phyloP scores from a whole-genome alignment of 805 yeast species.

The Wickerhamiella musiphila region DNA sequence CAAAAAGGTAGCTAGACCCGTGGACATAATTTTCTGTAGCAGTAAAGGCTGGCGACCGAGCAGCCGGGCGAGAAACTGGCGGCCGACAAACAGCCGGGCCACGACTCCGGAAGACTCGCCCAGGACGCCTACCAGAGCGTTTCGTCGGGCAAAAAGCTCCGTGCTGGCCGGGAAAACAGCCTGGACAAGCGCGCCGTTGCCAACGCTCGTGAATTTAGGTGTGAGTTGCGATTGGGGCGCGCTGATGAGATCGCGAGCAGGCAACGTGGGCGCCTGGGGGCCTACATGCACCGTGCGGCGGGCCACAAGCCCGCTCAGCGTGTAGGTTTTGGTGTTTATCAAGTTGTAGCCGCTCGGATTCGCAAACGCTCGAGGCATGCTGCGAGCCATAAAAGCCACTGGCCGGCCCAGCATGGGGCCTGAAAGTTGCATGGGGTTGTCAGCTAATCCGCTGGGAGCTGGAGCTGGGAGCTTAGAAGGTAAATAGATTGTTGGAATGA shows the following conservation, averaged over 20 bases:
- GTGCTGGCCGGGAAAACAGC: constrained; percentile 42
- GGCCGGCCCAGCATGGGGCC: too few relatives aligned
- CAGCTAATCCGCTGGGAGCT: too few relatives aligned
- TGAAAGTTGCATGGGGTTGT: not conserved
- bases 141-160: constrained; percentile 11
- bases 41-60: constrained; percentile 14
- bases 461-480: too few relatives aligned
- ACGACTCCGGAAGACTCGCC: constrained; percentile 6
- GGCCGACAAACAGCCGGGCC: constrained; percentile 8
- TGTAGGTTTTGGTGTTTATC: too few relatives aligned
- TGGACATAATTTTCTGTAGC: constrained; percentile 11
- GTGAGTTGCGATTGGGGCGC: constrained; percentile 11
- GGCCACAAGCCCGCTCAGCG: too few relatives aligned
- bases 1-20: constrained; percentile 12
- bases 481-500: too few relatives aligned
- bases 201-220: constrained; percentile 10
- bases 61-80: constrained; percentile 9
- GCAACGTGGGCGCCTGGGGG: constrained; percentile 13
- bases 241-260: constrained; percentile 10
- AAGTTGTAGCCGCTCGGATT: too few relatives aligned
- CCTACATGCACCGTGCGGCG: constrained; percentile 11
- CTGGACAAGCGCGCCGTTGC: constrained; percentile 90
- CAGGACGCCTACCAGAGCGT: constrained; percentile 11
- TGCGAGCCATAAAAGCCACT: too few relatives aligned
- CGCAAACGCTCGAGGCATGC: too few relatives aligned